phyloP scores from a whole-genome alignment of 2,329 filamentous ascomycete species.

The Colletotrichum sp. region DNA sequence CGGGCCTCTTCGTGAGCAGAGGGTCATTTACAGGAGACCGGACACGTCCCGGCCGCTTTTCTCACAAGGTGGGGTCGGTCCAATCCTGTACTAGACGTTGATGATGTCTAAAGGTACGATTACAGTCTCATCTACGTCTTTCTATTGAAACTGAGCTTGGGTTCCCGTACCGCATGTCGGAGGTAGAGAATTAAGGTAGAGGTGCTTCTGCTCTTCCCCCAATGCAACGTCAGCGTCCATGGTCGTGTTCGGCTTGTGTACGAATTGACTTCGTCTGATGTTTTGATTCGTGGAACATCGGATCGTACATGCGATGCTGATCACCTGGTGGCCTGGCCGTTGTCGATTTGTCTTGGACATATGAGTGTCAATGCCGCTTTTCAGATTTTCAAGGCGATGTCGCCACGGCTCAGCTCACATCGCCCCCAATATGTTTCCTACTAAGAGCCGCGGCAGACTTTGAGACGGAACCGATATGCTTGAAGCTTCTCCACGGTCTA shows the following conservation, averaged over 20 bases:
- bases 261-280: background rate
- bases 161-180: background rate
- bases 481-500: background rate
- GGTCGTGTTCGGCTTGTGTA: background rate
- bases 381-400: background rate
- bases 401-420: background rate
- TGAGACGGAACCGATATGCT: background rate
- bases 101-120: background rate
- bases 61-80: background rate
- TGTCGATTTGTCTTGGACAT: background rate
- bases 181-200: background rate
- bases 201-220: background rate
- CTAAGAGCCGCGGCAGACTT: background rate
- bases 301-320: background rate
- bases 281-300: background rate
- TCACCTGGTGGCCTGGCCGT: background rate
- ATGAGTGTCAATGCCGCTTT: background rate
- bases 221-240: background rate
- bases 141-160: background rate
- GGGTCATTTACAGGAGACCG: slow-evolving; percentile 15
- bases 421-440: background rate
- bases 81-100: background rate
- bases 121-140: background rate
- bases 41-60: background rate
- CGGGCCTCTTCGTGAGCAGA: background rate